Evolutionary conservation across 805 yeast genomes (phyloP).

Genomic region (Teunomyces lycoperdinae): DNA sequence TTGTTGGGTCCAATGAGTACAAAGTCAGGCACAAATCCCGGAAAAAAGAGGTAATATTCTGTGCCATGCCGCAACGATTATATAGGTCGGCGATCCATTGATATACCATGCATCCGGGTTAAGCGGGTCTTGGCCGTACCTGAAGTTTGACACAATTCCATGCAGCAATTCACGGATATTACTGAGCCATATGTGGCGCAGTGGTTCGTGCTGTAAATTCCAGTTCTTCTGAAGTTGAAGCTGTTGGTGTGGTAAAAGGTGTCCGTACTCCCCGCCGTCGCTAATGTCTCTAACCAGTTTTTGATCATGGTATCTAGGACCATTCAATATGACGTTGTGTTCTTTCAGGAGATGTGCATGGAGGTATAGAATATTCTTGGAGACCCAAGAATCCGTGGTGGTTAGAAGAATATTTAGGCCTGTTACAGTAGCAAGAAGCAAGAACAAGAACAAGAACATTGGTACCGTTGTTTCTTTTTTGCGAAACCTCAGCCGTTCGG

Average conservation of each 20-base stretch:
- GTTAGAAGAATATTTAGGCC: conserved; percentile 30
- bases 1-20: conserved; percentile 35
- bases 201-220: too few species aligned
- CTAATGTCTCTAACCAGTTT: conserved; percentile 3
- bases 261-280: conserved; percentile 36
- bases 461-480: too few species aligned
- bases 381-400: conserved; percentile 37
- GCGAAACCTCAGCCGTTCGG: too few species aligned
- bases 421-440: neutral
- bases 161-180: neutral
- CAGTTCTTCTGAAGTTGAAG: conserved; percentile 15
- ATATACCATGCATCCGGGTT: conserved; percentile 33
- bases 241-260: conserved; percentile 30
- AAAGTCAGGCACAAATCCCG: conserved; percentile 26
- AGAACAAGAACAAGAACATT: neutral
- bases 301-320: conserved; percentile 23
- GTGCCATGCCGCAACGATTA: conserved; percentile 24
- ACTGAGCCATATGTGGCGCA: neutral
- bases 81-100: conserved; percentile 23
- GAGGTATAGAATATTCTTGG: conserved; percentile 29
- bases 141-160: neutral
- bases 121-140: conserved; percentile 34
- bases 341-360: conserved; percentile 22
- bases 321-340: conserved; percentile 32
- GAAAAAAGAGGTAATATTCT: conserved; percentile 23